Percentiles rank a stretch among this genome's conserved stretches.
Evolutionary conservation across 1,139 yeast species (phyloP).

Genomic region (Pichia cactophila): DNA sequence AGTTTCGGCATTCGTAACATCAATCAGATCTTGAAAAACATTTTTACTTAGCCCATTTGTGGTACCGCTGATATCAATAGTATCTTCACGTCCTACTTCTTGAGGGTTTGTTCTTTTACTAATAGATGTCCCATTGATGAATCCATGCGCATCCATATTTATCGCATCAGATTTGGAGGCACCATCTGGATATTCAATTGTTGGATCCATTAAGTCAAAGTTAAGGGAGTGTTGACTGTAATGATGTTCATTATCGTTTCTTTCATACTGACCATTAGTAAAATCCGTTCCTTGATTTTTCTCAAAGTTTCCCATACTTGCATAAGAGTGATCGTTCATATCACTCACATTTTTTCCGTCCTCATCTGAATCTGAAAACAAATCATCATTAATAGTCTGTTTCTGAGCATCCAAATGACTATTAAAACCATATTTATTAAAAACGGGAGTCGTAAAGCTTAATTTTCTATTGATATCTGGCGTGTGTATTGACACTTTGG

Average conservation of each 20-base stretch:
- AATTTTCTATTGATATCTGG: background rate
- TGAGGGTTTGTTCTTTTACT: background rate
- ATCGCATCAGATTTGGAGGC: background rate
- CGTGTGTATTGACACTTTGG: background rate
- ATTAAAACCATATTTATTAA: conserved; percentile 5
- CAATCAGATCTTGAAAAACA: conserved; percentile 8
- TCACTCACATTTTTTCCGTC: background rate
- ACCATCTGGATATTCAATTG: background rate
- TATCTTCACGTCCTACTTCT: background rate
- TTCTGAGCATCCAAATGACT: background rate
- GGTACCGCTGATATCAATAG: conserved; percentile 4
- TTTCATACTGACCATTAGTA: background rate
- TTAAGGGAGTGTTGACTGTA: too few relatives aligned
- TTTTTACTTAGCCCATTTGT: conserved; percentile 12
- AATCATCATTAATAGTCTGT: background rate
- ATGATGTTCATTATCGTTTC: background rate
- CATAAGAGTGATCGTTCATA: background rate
- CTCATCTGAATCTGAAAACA: background rate
- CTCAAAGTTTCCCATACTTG: background rate
- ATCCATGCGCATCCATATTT: background rate
- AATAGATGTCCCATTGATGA: background rate
- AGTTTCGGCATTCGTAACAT: background rate
- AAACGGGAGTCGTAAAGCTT: conserved; percentile 7
- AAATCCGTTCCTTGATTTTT: background rate
- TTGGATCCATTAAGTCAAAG: background rate